phyloP scores from a whole-genome alignment of 2,329 filamentous ascomycete genomes.

The Drechslerella dactyloides region DNA sequence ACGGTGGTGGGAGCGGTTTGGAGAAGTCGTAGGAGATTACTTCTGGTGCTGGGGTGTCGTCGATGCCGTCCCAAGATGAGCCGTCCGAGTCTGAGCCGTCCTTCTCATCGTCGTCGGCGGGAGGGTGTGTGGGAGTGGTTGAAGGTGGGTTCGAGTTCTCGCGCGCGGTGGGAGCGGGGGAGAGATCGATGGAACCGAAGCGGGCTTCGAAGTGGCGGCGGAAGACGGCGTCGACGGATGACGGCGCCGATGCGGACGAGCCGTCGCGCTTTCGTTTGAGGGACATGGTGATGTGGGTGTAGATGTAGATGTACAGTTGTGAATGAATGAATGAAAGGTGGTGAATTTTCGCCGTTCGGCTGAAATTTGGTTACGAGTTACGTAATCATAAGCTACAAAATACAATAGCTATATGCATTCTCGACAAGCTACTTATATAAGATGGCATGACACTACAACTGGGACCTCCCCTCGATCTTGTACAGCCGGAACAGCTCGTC shows the following conservation, averaged over 20 bases:
- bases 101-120: conserved; percentile 60
- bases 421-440: background rate
- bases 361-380: conserved; percentile 1
- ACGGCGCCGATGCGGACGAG: conserved; percentile 16
- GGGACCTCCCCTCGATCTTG: conserved; percentile 55
- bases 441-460: conserved; percentile 53
- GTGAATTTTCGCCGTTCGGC: conserved; percentile 10
- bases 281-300: conserved; percentile 9
- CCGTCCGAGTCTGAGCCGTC: conserved; percentile 71
- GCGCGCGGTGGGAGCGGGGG: background rate
- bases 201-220: conserved; percentile 38
- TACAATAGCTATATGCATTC: background rate
- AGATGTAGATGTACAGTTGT: no score
- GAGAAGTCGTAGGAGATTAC: conserved; percentile 48
- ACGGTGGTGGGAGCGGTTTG: conserved; percentile 32
- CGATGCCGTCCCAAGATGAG: conserved; percentile 15
- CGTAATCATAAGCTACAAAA: background rate
- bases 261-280: conserved; percentile 37
- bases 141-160: no score
- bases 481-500: conserved; percentile 71
- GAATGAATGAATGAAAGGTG: background rate
- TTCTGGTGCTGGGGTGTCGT: conserved; percentile 11
- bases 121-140: background rate
- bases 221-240: conserved; percentile 35
- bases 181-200: conserved; percentile 32